phyloP scores from a whole-genome alignment of 2,329 filamentous ascomycete species.

The Alternaria infectoria region DNA sequence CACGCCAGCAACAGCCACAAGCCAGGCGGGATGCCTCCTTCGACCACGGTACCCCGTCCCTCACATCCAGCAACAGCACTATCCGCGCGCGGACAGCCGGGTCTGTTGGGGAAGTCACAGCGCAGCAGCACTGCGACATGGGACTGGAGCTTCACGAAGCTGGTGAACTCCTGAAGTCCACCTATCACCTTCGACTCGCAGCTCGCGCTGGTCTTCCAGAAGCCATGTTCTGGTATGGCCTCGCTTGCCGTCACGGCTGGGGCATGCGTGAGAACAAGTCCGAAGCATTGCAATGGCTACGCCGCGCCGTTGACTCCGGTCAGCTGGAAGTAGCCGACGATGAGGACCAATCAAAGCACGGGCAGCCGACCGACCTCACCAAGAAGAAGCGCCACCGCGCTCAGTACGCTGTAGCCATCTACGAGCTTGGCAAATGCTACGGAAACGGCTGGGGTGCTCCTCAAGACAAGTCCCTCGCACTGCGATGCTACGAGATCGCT shows the following conservation, averaged over 20 bases:
- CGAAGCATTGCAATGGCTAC: slow-evolving; percentile 90
- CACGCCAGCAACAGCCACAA: slow-evolving; percentile 23
- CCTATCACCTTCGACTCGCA: slow-evolving; percentile 91
- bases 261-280: slow-evolving; percentile 91
- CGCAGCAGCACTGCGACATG: slow-evolving; percentile 88
- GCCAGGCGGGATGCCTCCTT: slow-evolving; percentile 23
- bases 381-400: slow-evolving; percentile 85
- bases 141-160: slow-evolving; percentile 90
- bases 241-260: slow-evolving; percentile 96
- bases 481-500: slow-evolving; percentile 96
- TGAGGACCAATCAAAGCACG: slow-evolving; percentile 67
- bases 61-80: slow-evolving; percentile 53
- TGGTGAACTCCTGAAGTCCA: slow-evolving; percentile 88
- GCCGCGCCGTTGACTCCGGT: slow-evolving; percentile 85
- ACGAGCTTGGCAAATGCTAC: slow-evolving; percentile 94
- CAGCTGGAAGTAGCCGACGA: slow-evolving; percentile 84
- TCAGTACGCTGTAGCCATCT: slow-evolving; percentile 93
- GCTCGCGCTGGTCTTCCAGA: slow-evolving; percentile 86
- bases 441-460: slow-evolving; percentile 98
- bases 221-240: slow-evolving; percentile 92
- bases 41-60: slow-evolving; percentile 40
- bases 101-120: slow-evolving; percentile 67
- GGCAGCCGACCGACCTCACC: slow-evolving; percentile 67
- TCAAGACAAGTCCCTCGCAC: slow-evolving; percentile 84
- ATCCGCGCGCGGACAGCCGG: slow-evolving; percentile 53